These are phyloP conservation scores for Thalassiosira allenii DNA, from an alignment of 352 stramenopile genomes.

Conservation along the genomic window DNA sequence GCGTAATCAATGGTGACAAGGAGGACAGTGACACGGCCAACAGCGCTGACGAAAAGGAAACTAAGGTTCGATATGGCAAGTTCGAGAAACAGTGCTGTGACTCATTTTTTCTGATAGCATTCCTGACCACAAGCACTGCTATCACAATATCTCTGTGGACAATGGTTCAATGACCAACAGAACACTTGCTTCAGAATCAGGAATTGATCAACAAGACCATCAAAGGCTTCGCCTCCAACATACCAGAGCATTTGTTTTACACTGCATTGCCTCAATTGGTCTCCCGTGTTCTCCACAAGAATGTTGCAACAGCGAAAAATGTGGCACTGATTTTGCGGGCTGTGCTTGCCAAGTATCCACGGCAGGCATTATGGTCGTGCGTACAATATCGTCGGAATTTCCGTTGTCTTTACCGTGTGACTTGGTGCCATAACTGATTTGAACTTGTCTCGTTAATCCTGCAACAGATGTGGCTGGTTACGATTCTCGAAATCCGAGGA, in stretches of 20 bases:
- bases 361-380: constrained; percentile 97
- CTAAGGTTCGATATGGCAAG: no score
- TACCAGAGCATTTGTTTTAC: constrained; percentile 95
- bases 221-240: constrained; percentile 59
- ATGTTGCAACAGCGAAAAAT: constrained; percentile 84
- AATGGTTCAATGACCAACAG: no score
- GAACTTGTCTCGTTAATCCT: no score
- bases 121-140: no score
- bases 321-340: constrained; percentile 94
- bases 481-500: constrained; percentile 90
- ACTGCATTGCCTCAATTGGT: constrained; percentile 98
- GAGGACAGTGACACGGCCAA: constrained; percentile 25
- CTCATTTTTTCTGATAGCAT: no score
- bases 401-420: no score
- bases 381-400: no score
- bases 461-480: no score
- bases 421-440: no score
- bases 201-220: constrained; percentile 57
- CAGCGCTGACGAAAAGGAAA: no score
- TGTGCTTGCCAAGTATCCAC: constrained; percentile 93
- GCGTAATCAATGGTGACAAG: background rate
- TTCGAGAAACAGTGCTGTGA: no score
- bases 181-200: constrained; percentile 50
- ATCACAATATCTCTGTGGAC: no score
- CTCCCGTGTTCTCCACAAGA: constrained; percentile 88